Percentiles rank a stretch among this genome's conserved stretches.
phyloP scores from a whole-genome alignment of 2,329 filamentous ascomycete genomes.

The Sarocladium kiliense region DNA sequence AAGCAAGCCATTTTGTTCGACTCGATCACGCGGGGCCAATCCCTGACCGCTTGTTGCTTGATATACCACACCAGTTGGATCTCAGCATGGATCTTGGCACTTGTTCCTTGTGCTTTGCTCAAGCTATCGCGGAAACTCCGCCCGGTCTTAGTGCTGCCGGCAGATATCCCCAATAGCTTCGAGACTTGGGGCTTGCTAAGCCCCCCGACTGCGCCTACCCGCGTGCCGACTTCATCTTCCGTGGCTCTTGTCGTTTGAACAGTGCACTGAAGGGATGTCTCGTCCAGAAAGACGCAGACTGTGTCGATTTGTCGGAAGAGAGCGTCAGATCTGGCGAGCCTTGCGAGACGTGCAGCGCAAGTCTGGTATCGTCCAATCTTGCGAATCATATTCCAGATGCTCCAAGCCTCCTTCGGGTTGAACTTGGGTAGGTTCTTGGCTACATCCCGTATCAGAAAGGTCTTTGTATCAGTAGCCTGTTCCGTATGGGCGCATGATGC shows the following conservation, averaged over 20 bases:
- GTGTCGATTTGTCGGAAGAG: background rate
- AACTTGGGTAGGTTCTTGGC: background rate
- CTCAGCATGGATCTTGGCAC: conserved; percentile 6
- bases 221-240: too few species aligned
- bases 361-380: conserved; percentile 6
- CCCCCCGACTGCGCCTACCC: too few species aligned
- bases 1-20: conserved; percentile 9
- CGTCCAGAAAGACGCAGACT: background rate
- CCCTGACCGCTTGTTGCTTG: background rate
- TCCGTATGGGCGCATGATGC: too few species aligned
- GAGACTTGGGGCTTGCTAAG: background rate
- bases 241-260: background rate
- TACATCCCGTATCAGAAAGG: background rate
- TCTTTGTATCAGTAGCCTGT: too few species aligned
- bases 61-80: conserved; percentile 9
- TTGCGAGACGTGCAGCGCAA: background rate
- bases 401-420: background rate
- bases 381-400: background rate
- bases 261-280: background rate
- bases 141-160: background rate
- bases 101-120: background rate
- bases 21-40: background rate
- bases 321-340: background rate
- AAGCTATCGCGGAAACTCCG: background rate
- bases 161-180: background rate